Evolutionary conservation across 2,329 filamentous ascomycete genomes (phyloP).

Genomic region (Epichloe elymi): DNA sequence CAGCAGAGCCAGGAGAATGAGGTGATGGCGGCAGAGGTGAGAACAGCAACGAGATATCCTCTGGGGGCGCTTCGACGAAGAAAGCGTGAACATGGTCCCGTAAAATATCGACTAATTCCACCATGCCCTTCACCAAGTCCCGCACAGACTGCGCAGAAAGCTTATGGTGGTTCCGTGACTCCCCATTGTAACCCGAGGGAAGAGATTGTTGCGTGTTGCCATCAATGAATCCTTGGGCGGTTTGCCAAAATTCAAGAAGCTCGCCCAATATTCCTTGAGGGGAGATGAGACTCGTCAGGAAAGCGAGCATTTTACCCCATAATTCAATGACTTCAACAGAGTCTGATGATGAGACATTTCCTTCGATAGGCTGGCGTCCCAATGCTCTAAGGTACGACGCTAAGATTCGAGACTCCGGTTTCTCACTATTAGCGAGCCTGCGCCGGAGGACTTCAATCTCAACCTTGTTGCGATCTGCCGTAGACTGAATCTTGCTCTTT

Average conservation of each 20-base stretch:
- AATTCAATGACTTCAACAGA: constrained; percentile 70
- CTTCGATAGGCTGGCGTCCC: constrained; percentile 51
- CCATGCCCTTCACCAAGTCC: constrained; percentile 62
- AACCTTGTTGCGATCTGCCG: constrained; percentile 74
- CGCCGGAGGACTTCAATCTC: constrained; percentile 87
- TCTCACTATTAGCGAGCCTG: constrained; percentile 60
- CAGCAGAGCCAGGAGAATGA: constrained; percentile 31
- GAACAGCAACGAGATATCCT: constrained; percentile 79
- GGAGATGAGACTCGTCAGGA: constrained; percentile 62
- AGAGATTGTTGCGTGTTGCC: constrained; percentile 70
- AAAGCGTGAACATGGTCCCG: constrained; percentile 68
- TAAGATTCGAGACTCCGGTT: constrained; percentile 53
- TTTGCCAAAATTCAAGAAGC: constrained; percentile 88
- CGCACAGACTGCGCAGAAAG: constrained; percentile 57
- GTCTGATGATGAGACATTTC: constrained; percentile 55
- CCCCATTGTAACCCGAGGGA: constrained; percentile 68
- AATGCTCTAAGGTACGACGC: constrained; percentile 67
- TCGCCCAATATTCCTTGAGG: constrained; percentile 74
- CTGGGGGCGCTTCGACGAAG: constrained; percentile 76
- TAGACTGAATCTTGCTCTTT: constrained; percentile 68
- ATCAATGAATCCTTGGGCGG: constrained; percentile 76
- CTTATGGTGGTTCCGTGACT: constrained; percentile 69
- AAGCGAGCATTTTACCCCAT: constrained; percentile 78
- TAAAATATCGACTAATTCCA: constrained; percentile 74
- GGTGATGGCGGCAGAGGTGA: constrained; percentile 66